Evolutionary conservation across 2,329 filamentous ascomycete species (phyloP), one percentile per base, ranked within the genome.

Genomic region (Anthostomella pinea): DNA sequence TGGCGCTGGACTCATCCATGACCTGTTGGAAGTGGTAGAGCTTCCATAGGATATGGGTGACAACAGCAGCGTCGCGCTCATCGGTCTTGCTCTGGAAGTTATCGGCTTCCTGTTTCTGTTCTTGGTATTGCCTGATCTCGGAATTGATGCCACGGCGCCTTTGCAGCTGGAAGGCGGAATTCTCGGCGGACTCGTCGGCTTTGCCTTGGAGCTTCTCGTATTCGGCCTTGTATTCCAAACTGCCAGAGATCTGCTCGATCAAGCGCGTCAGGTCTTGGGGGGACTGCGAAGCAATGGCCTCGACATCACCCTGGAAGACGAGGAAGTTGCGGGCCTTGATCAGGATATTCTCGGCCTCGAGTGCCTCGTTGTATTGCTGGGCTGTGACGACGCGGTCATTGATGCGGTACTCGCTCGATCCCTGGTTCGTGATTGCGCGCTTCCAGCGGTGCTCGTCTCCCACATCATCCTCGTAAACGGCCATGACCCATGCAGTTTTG

Each of bases 301-400:
- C 93, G 13, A 98, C 91, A 59, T 98, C 93, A 49, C 93, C 94
- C 64, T 98, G 93, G 62, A 98, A 98, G 22, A 98, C 93, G 5
- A 98, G 77, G 61, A 98, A 98, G 60, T 98, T 98, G 49, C 93
- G 81, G 21, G 93, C 93, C 64, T 95, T 97, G 71, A 98, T 97
- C 43, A 98, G 70, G 49, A 98, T 98, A 56, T 96, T 96, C 62
- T 98, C 91, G 14, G 81, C 73, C 63, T 98, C 93, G 10, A 98
- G 75, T 3, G 87, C 83, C 40, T 91, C 85, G 60, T 97, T 97
- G 71, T 98, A 98, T 59, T 93, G 83, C 56, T 87, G 86, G 3
- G 90, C 89, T 3, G 82, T 87, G 30, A 98, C 93, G 23, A 85
- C 72, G 33, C 85, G 84, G 51, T 95, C 89, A 67, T 98, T 97